Evolutionary conservation across 2,329 filamentous ascomycete genomes (phyloP), one percentile per base, ranked within the genome.

Genomic region (Allantophomopsis lycopodina): DNA sequence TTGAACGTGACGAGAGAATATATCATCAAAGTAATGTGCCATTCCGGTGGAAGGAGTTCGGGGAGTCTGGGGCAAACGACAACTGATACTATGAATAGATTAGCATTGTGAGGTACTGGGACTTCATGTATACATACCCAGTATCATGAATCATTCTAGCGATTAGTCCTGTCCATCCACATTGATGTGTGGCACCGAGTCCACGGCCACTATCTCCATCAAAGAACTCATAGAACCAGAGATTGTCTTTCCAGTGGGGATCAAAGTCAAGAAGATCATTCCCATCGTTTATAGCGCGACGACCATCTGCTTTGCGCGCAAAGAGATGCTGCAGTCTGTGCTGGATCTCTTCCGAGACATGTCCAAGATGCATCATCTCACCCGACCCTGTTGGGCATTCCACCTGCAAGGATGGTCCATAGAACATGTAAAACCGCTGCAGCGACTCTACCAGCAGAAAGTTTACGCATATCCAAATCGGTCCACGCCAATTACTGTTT

Each of bases 151-250:
- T 96, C 76, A 96, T 83, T 61, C 93, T 88, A 18, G 89, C 89
- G 57, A 96, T 87, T 49, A 96, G 62, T 17, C 89, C 89, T 31
- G 89, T 95, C 89, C 91, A 96, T 37, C 89, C 89, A 55, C 86
- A 94, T 60, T 96, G 91, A 60, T 96, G 91, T 36, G 80, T 89
- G 31, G 89, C 86, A 42, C 89, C 89, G 1, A 96, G 71, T 13
- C 91, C 89, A 48, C 87, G 81, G 12, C 89, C 89, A 38, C 70
- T 79, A 57, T 96, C 88, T 32, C 87, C 89, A 55, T 96, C 89
- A 56, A 96, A 96, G 68, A 93, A 96, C 59, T 96, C 89, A 56
- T 94, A 83, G 69, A 94, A 96, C 84, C 86, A 95, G 51, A 96
- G 68, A 53, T 88, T 76, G 53, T 93, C 88, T 59, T 82, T 89